These are phyloP conservation scores for Collybia nuda DNA, from an alignment of 768 basidiomycete species.

Conservation along the genomic window DNA sequence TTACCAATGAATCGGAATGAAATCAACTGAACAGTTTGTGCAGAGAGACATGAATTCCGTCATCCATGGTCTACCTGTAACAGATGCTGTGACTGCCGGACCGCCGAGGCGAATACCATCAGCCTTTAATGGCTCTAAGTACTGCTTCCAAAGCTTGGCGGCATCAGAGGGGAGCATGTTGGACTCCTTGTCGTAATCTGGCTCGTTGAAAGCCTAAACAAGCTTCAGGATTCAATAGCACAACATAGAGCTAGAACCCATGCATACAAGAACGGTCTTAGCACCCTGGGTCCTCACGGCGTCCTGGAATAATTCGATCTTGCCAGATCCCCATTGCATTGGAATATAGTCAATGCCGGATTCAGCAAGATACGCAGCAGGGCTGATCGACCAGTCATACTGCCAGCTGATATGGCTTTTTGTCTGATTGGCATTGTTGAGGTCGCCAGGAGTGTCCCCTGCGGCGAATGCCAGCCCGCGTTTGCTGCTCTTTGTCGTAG, in stretches of 20 bases:
- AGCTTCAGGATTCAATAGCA: constrained; percentile 40
- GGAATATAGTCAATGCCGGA: constrained; percentile 48
- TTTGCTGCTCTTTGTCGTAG: constrained; percentile 35
- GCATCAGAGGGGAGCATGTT: constrained; percentile 44
- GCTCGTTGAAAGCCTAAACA: constrained; percentile 40
- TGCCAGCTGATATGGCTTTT: constrained; percentile 45
- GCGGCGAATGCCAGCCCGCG: constrained; percentile 47
- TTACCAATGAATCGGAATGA: constrained; percentile 50
- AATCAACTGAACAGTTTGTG: constrained; percentile 46
- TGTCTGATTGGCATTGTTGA: constrained; percentile 44
- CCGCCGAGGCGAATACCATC: constrained; percentile 52
- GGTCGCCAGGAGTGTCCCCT: constrained; percentile 37
- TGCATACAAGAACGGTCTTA: constrained; percentile 43
- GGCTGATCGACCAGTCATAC: constrained; percentile 53
- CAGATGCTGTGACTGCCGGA: constrained; percentile 55
- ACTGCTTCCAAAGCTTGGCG: constrained; percentile 56
- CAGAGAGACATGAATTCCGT: constrained; percentile 53
- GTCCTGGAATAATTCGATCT: constrained; percentile 36
- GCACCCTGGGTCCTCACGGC: constrained; percentile 46
- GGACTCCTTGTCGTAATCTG: constrained; percentile 53
- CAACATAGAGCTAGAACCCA: neutral
- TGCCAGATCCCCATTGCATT: constrained; percentile 52
- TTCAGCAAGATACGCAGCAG: constrained; percentile 40
- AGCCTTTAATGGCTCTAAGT: constrained; percentile 54
- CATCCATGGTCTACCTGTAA: constrained; percentile 55